Evolutionary conservation across 2,329 filamentous ascomycete genomes (phyloP), one percentile per base, ranked within the genome.

Genomic region (Didymellaceae sp.): DNA sequence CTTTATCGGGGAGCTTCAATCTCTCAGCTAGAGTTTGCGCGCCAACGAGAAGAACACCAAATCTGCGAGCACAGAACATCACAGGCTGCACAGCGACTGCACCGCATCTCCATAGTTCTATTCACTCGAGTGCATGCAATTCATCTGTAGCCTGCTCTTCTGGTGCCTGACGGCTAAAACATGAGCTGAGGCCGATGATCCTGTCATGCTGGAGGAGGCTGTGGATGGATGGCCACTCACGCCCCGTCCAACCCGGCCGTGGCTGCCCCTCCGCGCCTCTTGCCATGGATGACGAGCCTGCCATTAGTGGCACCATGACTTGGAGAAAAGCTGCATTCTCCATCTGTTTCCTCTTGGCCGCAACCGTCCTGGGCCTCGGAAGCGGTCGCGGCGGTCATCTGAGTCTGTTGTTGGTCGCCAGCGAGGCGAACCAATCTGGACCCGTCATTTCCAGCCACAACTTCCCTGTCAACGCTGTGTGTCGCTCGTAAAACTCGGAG

Each of bases 401-500:
- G 22, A 22, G 25, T 39, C 45, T 28, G 40, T 45, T 41, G 47
- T 41, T 51, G 47, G 41, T 24, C 34, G 11, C 40, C 31, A 42
- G 35, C 47, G 35, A n/a, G n/a, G 16, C 42, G 31, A 32, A 35
- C 48, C 48, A 45, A 45, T 52, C 41, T 51, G 35, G 41, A 35
- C 30, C 41, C 35, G 35, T 45, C 47, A 40, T 50, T 40, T 40
- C 34, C 40, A 45, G 39, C 38, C 46, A 28, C 35, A 11, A 14
- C 48, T 44, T 44, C 40, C 46, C 33, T 44, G 33, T 28, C 18
- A 42, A 32, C 20, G 39, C 38, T n/a, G n/a, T n/a, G 31, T 24
- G 31, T 48, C 38, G 37, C 42, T n/a, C n/a, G n/a, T 37, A 49
- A 43, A 49, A 43, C 32, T 49, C 45, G 39, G 44, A 47, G 46